These are phyloP conservation scores for Viola pubescens DNA, from an alignment of 441 rosid genomes.

Conservation along the genomic window DNA sequence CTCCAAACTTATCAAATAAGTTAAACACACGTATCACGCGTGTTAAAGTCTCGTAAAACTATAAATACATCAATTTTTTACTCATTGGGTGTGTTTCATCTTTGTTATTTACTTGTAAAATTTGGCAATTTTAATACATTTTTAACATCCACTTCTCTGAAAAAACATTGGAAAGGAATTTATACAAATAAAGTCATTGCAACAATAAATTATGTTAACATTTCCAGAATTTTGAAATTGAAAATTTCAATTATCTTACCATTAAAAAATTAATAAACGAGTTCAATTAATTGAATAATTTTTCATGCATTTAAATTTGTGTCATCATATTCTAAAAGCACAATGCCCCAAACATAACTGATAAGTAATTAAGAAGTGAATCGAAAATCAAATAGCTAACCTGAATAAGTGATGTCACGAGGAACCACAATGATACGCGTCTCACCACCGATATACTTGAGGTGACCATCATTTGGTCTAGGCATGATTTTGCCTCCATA, in stretches of 20 bases:
- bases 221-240: too few relatives aligned
- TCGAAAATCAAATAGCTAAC: conserved; percentile 12
- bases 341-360: neutral
- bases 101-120: too few relatives aligned
- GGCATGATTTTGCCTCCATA: conserved; percentile 82
- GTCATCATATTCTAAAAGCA: neutral
- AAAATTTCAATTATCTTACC: neutral
- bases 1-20: too few relatives aligned
- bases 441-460: conserved; percentile 86
- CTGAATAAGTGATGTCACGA: conserved; percentile 44
- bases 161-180: too few relatives aligned
- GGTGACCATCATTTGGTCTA: conserved; percentile 46
- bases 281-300: neutral
- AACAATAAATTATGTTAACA: too few relatives aligned
- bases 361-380: neutral
- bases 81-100: too few relatives aligned
- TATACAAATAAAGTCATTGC: too few relatives aligned
- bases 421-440: conserved; percentile 66
- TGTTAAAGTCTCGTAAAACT: too few relatives aligned
- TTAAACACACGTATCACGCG: too few relatives aligned
- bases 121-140: too few relatives aligned
- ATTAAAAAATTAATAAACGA: neutral
- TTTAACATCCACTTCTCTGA: too few relatives aligned
- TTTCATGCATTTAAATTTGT: neutral
- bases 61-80: too few relatives aligned